These are phyloP conservation scores for Boletus semigastroideus DNA, from an alignment of 1,284 basidiomycete genomes.

Conservation along the genomic window DNA sequence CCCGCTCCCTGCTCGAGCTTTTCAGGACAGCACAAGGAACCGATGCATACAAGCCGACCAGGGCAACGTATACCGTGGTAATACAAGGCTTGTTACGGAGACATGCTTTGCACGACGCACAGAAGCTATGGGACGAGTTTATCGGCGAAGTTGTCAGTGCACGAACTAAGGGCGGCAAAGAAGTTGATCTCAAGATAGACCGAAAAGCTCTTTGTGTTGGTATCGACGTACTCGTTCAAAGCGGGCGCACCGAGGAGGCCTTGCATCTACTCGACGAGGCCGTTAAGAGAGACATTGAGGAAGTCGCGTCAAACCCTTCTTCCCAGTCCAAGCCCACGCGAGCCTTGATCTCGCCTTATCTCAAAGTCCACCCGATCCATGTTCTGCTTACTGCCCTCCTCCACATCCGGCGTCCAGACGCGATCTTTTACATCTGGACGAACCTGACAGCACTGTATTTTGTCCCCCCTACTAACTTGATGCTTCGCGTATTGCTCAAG, in stretches of 20 bases:
- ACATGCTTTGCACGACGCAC: constrained; percentile 36
- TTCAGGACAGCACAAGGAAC: constrained; percentile 33
- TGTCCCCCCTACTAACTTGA: constrained; percentile 50
- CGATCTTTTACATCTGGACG: constrained; percentile 64
- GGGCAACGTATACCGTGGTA: constrained; percentile 48
- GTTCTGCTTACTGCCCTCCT: constrained; percentile 46
- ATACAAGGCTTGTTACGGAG: constrained; percentile 50
- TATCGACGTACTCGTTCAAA: constrained; percentile 48
- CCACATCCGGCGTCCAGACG: constrained; percentile 52
- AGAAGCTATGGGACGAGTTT: constrained; percentile 47
- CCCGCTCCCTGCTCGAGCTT: constrained; percentile 38
- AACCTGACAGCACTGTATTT: constrained; percentile 53
- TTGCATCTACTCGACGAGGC: constrained; percentile 48
- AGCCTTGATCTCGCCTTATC: constrained; percentile 9
- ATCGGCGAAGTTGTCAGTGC: constrained; percentile 19
- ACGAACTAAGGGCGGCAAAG: constrained; percentile 23
- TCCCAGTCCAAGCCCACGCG: background rate
- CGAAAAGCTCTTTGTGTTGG: constrained; percentile 49
- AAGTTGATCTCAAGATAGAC: constrained; percentile 38
- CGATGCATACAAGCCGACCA: constrained; percentile 37
- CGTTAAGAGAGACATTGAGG: constrained; percentile 22
- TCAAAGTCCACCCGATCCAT: constrained; percentile 45
- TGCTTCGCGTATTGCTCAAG: constrained; percentile 60
- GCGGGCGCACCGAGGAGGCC: constrained; percentile 45
- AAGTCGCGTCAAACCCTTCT: background rate